Base-by-base conservation (phyloP, 2,329 filamentous ascomycete species). In the Aspergillus sp. region DNA sequence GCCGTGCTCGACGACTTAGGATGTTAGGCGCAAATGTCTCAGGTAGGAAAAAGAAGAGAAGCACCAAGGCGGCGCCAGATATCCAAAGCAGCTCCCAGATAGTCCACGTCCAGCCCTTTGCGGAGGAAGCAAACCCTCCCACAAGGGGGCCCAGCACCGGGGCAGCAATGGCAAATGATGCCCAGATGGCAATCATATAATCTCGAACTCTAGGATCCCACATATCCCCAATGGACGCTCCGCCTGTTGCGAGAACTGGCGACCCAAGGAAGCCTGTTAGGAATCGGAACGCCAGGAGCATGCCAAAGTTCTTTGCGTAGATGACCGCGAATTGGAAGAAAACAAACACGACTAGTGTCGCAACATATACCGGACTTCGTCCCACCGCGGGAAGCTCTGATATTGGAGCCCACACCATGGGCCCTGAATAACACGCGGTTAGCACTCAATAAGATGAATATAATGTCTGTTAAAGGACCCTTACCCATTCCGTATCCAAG, bases 351-450 rank as follows among this genome's bases (percentile, higher is more conserved):
- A 79, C 61, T 59, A 85, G 88, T 54, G 83, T 81, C 1, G 63
- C 64, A 76, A 5, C 69, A 69, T 45, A 63, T 58, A 62, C 80
- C 78, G 58, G 83, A 80, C 44, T 83, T 75, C 58, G 70, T 72
- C 54, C 79, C 17, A 50, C 45, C 48, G 43, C 86, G 85, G 53
- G 81, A 54, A 87, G 83, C 64, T 89, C 86, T 41, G 81, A 86
- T 3, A 88, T 64, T 0, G 86, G 87, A 0, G 84, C 86, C 76
- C 85, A 87, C 11, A 87, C 67, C 7, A 87, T 68, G 0, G 83
- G 83, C 0, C 84, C 84, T 2, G 79, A 76, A 17, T 7, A 36
- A 16, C 3, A 36, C 16, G 5, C 11, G 5, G 32, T 36, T 16
- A 36, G 32, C 13, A 7, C 4, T 36, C 4, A 7, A 4, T n/a